Percentiles rank a stretch among this genome's conserved stretches.
phyloP scores from a whole-genome alignment of 2,329 filamentous ascomycete genomes.

The Arthrocladium fulminans region DNA sequence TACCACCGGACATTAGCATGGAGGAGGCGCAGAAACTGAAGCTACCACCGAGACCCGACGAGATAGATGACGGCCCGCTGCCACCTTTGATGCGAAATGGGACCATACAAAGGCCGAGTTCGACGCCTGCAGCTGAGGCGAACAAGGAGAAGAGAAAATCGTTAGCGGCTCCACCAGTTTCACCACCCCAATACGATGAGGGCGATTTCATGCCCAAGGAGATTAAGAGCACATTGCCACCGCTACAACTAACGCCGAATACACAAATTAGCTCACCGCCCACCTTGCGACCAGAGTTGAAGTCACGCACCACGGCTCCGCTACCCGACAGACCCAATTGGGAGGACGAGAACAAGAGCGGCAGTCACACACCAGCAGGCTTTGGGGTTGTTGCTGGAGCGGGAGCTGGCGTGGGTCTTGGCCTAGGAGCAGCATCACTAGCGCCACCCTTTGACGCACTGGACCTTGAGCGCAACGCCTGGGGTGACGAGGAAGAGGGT shows the following conservation, averaged over 20 bases:
- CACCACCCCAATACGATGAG: slow-evolving; percentile 2
- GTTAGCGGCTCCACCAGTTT: slow-evolving; percentile 1
- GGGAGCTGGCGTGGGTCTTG: slow-evolving; percentile 14
- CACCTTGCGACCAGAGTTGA: slow-evolving; percentile 17
- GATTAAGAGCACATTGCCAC: slow-evolving; percentile 19
- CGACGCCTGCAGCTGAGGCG: background rate
- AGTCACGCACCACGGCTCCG: slow-evolving; percentile 18
- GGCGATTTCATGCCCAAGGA: slow-evolving; percentile 15
- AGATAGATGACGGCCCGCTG: slow-evolving; percentile 14
- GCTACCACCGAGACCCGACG: slow-evolving; percentile 22
- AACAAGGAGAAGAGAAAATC: slow-evolving; percentile 6
- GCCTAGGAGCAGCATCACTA: background rate
- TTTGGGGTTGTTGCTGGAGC: slow-evolving; percentile 19
- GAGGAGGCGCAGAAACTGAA: slow-evolving; percentile 21
- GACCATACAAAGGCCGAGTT: slow-evolving; percentile 6
- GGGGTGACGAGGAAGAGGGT: slow-evolving; percentile 62
- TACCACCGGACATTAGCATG: slow-evolving; percentile 16
- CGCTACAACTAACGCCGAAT: slow-evolving; percentile 14
- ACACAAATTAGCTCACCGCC: slow-evolving; percentile 11
- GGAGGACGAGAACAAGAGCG: slow-evolving; percentile 25
- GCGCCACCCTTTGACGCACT: slow-evolving; percentile 23
- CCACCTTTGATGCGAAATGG: background rate
- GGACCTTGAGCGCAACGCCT: slow-evolving; percentile 50
- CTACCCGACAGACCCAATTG: slow-evolving; percentile 26
- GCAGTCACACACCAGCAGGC: background rate